Base-by-base conservation (phyloP, 306 rosid genomes). In the Rosa persica region DNA sequence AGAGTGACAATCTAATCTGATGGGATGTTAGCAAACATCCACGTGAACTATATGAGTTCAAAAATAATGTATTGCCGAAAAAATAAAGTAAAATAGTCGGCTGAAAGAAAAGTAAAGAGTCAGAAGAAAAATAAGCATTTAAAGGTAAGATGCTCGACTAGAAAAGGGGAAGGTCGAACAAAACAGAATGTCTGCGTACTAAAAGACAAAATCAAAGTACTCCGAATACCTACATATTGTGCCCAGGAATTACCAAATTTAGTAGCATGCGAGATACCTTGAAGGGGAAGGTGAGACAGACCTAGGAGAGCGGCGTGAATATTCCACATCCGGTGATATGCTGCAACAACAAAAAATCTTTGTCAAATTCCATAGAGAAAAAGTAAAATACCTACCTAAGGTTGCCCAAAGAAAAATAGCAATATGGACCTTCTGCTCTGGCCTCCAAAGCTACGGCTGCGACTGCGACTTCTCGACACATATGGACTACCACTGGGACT, bases 401-500 rank as follows among this genome's bases (percentile, higher is more conserved):
- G 62, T 64, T 58, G 55, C 11, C 39, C 38, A n/a, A 23, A 10
- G 15, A 12, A 60, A 25, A 1, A 23, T 23, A 79, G 48, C 54
- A 48, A 74, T 61, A 22, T 9, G 25, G 22, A 91, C 98, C 97
- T 94, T 80, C 84, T 80, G 81, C 94, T 87, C 81, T 85, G 86
- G 84, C 76, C 84, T 46, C 90, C 85, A 78, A 81, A 84, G 81
- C 90, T 92, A 57, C 39, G 74, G 77, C 89, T 87, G 30, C 23
- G 74, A 75, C 93, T 88, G 47, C 73, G 81, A 77, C 91, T 83
- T 55, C 82, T 88, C 3, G 85, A 85, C 73, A 46, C 51, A 70
- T 78, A 84, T 40, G 92, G 89, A 81, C 96, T 87, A 62, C 15
- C 70, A 78, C 89, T 83, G 19, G 78, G 85, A 67, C 95, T 93